A percentile compares a stretch with the other conserved stretches of the same genome.
Evolutionary conservation across 1,139 yeast species (phyloP).

Genomic region (Blastobotrys malaysiensis): DNA sequence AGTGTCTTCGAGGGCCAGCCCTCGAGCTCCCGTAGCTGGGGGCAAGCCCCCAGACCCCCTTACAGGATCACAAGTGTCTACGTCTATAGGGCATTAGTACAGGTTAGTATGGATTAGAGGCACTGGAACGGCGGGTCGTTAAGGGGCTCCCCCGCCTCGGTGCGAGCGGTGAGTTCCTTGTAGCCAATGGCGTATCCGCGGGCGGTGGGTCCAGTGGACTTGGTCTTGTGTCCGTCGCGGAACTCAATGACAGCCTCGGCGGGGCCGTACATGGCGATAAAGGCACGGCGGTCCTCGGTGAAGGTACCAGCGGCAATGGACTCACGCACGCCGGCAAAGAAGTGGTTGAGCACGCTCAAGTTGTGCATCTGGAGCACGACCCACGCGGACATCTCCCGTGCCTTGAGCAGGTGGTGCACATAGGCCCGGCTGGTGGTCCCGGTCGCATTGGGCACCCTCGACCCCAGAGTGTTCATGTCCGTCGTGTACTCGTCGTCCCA

Average conservation of each 20-base stretch:
- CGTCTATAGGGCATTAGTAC: no score
- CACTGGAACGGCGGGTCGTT: neutral
- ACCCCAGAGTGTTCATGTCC: conserved; percentile 28
- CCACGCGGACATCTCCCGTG: conserved; percentile 41
- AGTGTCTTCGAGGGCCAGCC: no score
- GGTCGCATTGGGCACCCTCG: conserved; percentile 20
- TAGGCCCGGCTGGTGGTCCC: conserved; percentile 35
- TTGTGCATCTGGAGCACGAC: conserved; percentile 39
- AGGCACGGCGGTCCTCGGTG: conserved; percentile 22
- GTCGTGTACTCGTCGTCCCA: conserved; percentile 30
- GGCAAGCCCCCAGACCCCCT: no score
- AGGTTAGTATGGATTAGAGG: neutral
- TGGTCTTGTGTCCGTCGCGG: conserved; percentile 17
- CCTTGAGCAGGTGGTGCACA: conserved; percentile 38
- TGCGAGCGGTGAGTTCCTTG: neutral
- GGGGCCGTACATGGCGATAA: conserved; percentile 27
- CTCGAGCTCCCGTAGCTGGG: no score
- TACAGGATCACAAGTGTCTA: no score
- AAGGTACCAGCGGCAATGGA: conserved; percentile 32
- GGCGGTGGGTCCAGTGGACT: conserved; percentile 19
- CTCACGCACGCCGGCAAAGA: conserved; percentile 32
- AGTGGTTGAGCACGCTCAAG: conserved; percentile 24
- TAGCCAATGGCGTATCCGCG: conserved; percentile 21
- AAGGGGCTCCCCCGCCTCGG: neutral
- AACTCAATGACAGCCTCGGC: conserved; percentile 11